Evolutionary conservation across 2,329 filamentous ascomycete genomes (phyloP), one percentile per base, ranked within the genome.

Genomic region (Alternaria dauci): DNA sequence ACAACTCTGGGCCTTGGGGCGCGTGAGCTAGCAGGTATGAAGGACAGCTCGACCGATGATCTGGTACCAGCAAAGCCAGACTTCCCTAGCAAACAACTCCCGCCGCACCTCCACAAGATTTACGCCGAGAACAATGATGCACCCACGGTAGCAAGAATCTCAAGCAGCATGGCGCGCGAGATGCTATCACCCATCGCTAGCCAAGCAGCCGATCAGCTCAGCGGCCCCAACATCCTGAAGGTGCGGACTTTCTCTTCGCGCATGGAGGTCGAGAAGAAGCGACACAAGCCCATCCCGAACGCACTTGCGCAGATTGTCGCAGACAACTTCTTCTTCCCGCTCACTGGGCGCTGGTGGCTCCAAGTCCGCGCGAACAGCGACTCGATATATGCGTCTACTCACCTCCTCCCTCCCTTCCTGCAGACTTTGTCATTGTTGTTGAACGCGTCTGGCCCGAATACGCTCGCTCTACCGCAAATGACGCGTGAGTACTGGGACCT

Each of bases 211-310:
- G 93, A 97, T 73, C 84, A 89, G 23, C 84, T 88, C 7, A 90
- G 90, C 0, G 93, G 94, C 0, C 94, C 95, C 0, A 88, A 93
- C 67, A 87, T 90, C 6, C 87, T 99, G 46, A 98, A 98, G 80
- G 87, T 98, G 23, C 89, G 92, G 28, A 96, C 90, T 2, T 97
- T 98, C 79, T 94, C 90, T 11, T 92, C 91, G 0, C 88, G 91
- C 18, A 88, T 94, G 76, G 84, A 87, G 59, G 84, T 89, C 18
- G 86, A 90, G 71, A 86, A 86, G 57, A 84, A 82, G 62, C 82
- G 86, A 50, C 84, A 82, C 50, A 83, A 83, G 57, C 83, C 88
- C 4, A 89, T 90, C 14, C 86, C 90, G 11, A 97, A 96, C 73
- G 89, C 89, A 8, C 88, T 96, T 0, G 90, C 94, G 39, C 87